Conservation (phyloP, 371 early-diverging fungal species). For the Dinochytrium kinnereticum region DNA sequence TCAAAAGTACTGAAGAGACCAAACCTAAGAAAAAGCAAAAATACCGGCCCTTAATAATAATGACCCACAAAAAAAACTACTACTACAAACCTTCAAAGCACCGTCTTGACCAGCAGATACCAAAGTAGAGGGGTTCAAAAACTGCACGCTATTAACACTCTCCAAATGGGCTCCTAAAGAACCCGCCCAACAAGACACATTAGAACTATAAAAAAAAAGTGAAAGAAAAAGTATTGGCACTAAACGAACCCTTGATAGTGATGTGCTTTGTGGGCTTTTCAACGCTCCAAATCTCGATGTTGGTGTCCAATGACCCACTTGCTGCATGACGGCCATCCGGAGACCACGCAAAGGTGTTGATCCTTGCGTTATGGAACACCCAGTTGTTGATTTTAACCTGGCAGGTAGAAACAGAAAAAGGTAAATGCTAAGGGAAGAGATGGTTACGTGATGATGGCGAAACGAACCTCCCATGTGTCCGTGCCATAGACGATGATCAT, state of each 20-base stretch:
- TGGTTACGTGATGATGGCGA: not conserved
- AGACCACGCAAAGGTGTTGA: constrained; percentile 81
- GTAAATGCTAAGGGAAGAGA: not conserved
- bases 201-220: not conserved
- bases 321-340: constrained; percentile 76
- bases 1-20: too few species aligned
- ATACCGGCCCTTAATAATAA: not conserved
- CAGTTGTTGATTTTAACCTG: constrained; percentile 71
- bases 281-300: constrained; percentile 88
- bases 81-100: constrained; percentile 66
- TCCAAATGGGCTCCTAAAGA: constrained; percentile 75
- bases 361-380: constrained; percentile 90
- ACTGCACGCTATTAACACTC: constrained; percentile 75
- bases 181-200: constrained; percentile 10
- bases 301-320: constrained; percentile 86
- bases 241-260: constrained; percentile 73
- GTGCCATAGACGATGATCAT: constrained; percentile 79
- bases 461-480: constrained; percentile 53
- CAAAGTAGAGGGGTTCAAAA: constrained; percentile 66
- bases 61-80: not conserved
- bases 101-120: constrained; percentile 85
- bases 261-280: constrained; percentile 79
- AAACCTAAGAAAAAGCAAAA: not conserved
- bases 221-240: too few species aligned
- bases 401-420: too few species aligned